Conservation (phyloP, 2,329 filamentous ascomycete genomes). For the Neofusicoccum sp. region DNA sequence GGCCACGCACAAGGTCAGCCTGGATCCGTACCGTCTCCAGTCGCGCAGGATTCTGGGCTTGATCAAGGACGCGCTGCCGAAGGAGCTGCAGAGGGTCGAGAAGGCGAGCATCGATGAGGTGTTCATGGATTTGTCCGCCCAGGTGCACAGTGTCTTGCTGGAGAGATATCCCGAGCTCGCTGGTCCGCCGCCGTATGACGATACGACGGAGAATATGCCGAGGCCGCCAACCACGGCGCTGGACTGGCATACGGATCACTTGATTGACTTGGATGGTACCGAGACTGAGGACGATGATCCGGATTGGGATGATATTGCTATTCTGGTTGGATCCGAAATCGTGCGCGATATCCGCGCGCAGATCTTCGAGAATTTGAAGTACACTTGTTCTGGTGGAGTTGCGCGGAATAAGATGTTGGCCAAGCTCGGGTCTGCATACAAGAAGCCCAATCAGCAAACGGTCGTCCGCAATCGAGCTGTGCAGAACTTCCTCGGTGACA, state of each 20-base stretch:
- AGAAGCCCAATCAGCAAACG: slow-evolving; percentile 93
- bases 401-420: slow-evolving; percentile 93
- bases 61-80: slow-evolving; percentile 74
- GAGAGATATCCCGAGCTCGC: slow-evolving; percentile 74
- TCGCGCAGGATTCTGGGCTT: slow-evolving; percentile 78
- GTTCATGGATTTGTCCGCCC: slow-evolving; percentile 86
- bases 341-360: slow-evolving; percentile 72
- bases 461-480: slow-evolving; percentile 87
- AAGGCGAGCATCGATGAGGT: slow-evolving; percentile 97
- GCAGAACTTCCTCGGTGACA: slow-evolving; percentile 74
- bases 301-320: slow-evolving; percentile 89
- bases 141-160: slow-evolving; percentile 75
- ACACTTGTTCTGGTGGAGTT: slow-evolving; percentile 90
- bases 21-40: slow-evolving; percentile 88
- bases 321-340: slow-evolving; percentile 86
- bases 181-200: slow-evolving; percentile 70
- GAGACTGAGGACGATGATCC: slow-evolving; percentile 78
- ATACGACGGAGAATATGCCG: slow-evolving; percentile 71
- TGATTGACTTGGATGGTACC: slow-evolving; percentile 73
- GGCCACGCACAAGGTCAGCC: slow-evolving; percentile 85
- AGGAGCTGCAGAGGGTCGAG: slow-evolving; percentile 72
- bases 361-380: slow-evolving; percentile 71
- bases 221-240: slow-evolving; percentile 72
- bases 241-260: slow-evolving; percentile 81
- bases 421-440: slow-evolving; percentile 87